Evolutionary conservation across 2,329 filamentous ascomycete species (phyloP).

Genomic region (Botrytis squamosa): DNA sequence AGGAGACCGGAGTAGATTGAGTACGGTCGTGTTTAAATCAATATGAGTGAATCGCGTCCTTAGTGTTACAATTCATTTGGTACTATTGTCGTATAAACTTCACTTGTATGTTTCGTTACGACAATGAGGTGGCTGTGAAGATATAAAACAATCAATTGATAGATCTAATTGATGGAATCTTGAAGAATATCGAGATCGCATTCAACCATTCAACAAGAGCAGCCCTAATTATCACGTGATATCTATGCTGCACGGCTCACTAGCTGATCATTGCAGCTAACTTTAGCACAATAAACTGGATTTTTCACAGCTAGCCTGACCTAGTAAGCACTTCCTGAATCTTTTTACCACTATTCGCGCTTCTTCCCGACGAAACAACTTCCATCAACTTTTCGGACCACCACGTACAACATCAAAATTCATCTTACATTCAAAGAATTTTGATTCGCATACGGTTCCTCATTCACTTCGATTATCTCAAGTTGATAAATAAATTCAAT

Average conservation of each 20-base stretch:
- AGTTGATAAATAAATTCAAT: background rate
- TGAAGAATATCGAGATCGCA: background rate
- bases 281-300: background rate
- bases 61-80: background rate
- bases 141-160: background rate
- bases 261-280: background rate
- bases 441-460: background rate
- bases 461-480: background rate
- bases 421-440: background rate
- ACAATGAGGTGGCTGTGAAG: background rate
- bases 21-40: background rate
- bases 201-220: background rate
- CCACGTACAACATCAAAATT: slow-evolving; percentile 1
- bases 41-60: background rate
- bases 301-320: background rate
- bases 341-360: background rate
- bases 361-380: slow-evolving; percentile 14
- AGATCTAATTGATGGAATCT: background rate
- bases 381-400: slow-evolving; percentile 10
- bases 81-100: background rate
- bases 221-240: background rate
- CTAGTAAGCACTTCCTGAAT: background rate
- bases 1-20: background rate
- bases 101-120: background rate
- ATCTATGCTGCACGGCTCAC: rapidly evolving